Evolutionary conservation across 768 basidiomycete species (phyloP), one percentile per base, ranked within the genome.

Genomic region (Paxillus ammoniavirescens): DNA sequence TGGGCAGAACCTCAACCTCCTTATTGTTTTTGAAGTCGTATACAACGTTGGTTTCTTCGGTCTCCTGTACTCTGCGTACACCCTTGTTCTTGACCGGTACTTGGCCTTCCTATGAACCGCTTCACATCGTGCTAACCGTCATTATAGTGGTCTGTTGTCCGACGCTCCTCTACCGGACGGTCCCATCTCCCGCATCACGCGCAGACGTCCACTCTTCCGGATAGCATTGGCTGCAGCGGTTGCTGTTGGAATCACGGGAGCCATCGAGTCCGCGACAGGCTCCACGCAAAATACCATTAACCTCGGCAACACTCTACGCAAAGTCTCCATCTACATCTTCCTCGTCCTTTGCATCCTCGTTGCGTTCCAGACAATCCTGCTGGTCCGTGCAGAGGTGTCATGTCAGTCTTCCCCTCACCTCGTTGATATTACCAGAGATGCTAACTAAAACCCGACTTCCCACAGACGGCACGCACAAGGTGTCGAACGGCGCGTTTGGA

Each of bases 31-130:
- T 47, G 58, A 65, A 50, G 54, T 72, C 50, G 31, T 73, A 17
- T 73, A 73, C 55, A 71, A 66, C 42, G 62, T 66, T 15, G 72
- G 71, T 41, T 71, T 73, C 66, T 73, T 69, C 23, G 68, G 65
- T 56, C 47, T 73, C 38, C 45, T 73, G 8, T 72, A 69, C 47
- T 72, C 67, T 12, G 64, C 70, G 15, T 71, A 73, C 50, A 65
- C 57, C 17, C 64, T 73, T 9, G 69, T 69, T 14, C 49, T 70
- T 10, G 70, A 73, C 43, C 59, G 70, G 70, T 70, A 43, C 37
- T 59, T 26, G 31, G 17, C 12, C 18, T n/a, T 26, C 1, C 53
- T 56, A 37, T 28, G 18, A 6, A 50, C 10, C 23, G 28, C 12
- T 18, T 4, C 5, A 5, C 28, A 8, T 23, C 6, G 14, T 33